Evolutionary conservation across 2,329 filamentous ascomycete species (phyloP), one percentile per base, ranked within the genome.

Genomic region (Chalaropsis ovoidea): DNA sequence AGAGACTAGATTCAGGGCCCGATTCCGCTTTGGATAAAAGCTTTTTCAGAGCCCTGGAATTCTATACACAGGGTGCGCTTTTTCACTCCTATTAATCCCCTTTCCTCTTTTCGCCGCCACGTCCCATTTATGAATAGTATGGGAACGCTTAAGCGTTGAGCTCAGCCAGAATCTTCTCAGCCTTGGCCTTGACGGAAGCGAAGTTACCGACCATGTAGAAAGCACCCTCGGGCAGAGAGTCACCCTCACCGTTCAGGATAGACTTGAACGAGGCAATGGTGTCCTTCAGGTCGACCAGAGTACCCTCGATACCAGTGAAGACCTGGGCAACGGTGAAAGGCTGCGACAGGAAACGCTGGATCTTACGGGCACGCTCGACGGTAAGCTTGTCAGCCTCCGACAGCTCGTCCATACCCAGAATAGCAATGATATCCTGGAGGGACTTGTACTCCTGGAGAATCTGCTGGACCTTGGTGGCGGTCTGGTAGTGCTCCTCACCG

Each of bases 381-480:
- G 94, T 97, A 75, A 99, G 87, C 88, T 99, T 96, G 81, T 99
- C 94, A 74, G 89, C 89, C 85, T 97, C 94, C 71, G 94, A 97
- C 81, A 99, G 82, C 79, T 99, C 94, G 80, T 99, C 94, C 94
- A 99, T 97, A 88, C 93, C 93, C 78, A 97, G 82, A 91, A 99
- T 99, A 80, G 94, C 94, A 84, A 96, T 96, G 87, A 99, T 99
- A 84, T 99, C 94, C 84, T 99, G 94, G 72, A 99, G 90, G 71
- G 93, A 97, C 89, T 97, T 97, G 89, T 99, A 99, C 85, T 97
- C 94, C 83, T 99, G 94, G 77, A 99, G 88, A 81, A 96, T 97
- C 83, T 96, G 91, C 85, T 99, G 94, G 76, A 99, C 94, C 74
- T 87, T 87, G 78, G 89, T 89, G 78, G 94, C 94, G 74, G 86